phyloP scores from a whole-genome alignment of 768 basidiomycete genomes.

The Paxillus rubicundulus region DNA sequence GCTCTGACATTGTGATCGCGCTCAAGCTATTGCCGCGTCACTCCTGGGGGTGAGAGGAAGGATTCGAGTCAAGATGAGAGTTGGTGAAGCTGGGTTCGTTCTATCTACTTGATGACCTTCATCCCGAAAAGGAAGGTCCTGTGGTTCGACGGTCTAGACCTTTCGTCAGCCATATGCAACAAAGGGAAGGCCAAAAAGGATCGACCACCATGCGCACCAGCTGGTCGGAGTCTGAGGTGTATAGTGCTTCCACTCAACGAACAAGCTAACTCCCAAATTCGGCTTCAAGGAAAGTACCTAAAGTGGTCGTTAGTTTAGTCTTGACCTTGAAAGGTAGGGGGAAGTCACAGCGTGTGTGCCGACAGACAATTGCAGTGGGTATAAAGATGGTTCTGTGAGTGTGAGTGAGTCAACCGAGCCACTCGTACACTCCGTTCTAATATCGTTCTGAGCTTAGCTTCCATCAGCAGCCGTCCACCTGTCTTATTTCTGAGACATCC shows the following conservation, averaged over 20 bases:
- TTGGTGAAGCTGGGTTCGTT: not conserved
- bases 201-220: not conserved
- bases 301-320: conserved; percentile 17
- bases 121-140: conserved; percentile 15
- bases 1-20: too few relatives aligned
- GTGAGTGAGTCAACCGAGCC: conserved; percentile 16
- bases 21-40: too few relatives aligned
- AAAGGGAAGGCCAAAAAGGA: conserved; percentile 23
- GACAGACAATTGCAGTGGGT: conserved; percentile 4
- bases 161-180: conserved; percentile 6
- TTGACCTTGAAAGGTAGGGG: conserved; percentile 25
- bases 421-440: conserved; percentile 20
- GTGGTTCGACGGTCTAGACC: conserved; percentile 2
- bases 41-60: too few relatives aligned
- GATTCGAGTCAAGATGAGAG: not conserved
- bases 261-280: conserved; percentile 30
- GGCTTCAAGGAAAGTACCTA: conserved; percentile 23
- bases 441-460: conserved; percentile 29
- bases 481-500: not conserved
- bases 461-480: conserved; percentile 1
- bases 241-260: not conserved
- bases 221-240: not conserved
- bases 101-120: conserved; percentile 3
- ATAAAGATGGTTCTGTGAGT: conserved; percentile 22
- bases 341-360: not conserved